A percentile compares a stretch with the other conserved stretches of the same genome.
Conservation (phyloP, 805 yeast species). For the Metschnikowia colocasiae region DNA sequence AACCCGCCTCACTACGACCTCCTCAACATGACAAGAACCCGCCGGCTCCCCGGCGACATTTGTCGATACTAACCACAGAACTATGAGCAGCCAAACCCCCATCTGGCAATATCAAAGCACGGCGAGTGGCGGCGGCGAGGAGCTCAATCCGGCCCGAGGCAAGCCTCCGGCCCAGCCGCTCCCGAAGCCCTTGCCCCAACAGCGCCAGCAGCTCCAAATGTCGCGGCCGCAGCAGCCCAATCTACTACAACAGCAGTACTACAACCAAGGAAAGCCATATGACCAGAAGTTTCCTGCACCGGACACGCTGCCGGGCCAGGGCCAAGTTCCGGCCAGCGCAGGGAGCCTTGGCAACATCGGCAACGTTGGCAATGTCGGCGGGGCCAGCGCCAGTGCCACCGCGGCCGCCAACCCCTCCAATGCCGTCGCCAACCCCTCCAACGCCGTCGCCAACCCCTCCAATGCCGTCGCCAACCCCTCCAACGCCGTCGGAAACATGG, state of each 20-base stretch:
- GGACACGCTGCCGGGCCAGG: background rate
- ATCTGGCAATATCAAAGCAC: slow-evolving; percentile 1
- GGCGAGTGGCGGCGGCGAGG: background rate
- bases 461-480: no score
- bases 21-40: no score
- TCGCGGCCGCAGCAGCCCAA: slow-evolving; percentile 2
- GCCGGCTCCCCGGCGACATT: background rate
- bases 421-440: no score
- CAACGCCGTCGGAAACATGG: background rate
- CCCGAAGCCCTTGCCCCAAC: slow-evolving; percentile 3
- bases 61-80: slow-evolving; percentile 4
- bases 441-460: no score
- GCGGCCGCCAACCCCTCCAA: no score
- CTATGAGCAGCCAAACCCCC: slow-evolving; percentile 7
- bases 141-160: background rate
- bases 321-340: background rate
- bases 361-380: background rate
- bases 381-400: background rate
- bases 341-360: background rate
- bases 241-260: slow-evolving; percentile 4
- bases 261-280: background rate
- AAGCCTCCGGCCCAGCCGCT: background rate
- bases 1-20: no score
- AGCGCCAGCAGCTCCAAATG: slow-evolving; percentile 2
- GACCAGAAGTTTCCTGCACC: background rate